These are phyloP conservation scores for Diplodia scrobiculata DNA, from an alignment of 2,329 filamentous ascomycete genomes.

Conservation along the genomic window DNA sequence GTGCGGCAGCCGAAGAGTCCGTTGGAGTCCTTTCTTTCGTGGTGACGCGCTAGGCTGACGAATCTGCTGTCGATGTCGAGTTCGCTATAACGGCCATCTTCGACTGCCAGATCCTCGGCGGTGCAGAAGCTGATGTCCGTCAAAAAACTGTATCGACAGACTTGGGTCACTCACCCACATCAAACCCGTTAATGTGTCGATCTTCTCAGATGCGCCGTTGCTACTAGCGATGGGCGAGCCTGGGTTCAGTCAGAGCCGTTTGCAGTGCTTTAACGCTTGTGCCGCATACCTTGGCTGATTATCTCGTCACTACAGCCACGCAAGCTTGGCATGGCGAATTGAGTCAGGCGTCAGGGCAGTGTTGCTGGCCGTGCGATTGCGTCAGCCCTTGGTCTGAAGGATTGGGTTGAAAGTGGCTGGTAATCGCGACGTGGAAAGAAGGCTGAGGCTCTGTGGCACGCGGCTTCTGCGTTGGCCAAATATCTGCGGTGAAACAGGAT, in stretches of 20 bases:
- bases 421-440: too few relatives aligned
- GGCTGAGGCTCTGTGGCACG: too few relatives aligned
- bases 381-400: too few relatives aligned
- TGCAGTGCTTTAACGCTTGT: neutral
- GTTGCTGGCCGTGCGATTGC: too few relatives aligned
- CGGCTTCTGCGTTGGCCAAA: too few relatives aligned
- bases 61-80: neutral
- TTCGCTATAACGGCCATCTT: neutral
- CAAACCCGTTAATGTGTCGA: neutral
- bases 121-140: neutral
- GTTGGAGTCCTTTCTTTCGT: constrained; percentile 13
- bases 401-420: too few relatives aligned
- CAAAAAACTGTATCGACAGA: neutral
- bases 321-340: neutral
- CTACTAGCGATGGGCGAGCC: neutral
- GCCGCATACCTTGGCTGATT: neutral
- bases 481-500: too few relatives aligned
- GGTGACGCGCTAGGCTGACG: neutral
- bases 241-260: neutral
- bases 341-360: too few relatives aligned
- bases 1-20: constrained; percentile 7
- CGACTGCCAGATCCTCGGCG: neutral
- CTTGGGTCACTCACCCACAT: neutral
- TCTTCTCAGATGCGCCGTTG: neutral
- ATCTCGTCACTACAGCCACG: neutral